Base-by-base conservation (phyloP, 1,284 basidiomycete species). In the Marasmius sp. region DNA sequence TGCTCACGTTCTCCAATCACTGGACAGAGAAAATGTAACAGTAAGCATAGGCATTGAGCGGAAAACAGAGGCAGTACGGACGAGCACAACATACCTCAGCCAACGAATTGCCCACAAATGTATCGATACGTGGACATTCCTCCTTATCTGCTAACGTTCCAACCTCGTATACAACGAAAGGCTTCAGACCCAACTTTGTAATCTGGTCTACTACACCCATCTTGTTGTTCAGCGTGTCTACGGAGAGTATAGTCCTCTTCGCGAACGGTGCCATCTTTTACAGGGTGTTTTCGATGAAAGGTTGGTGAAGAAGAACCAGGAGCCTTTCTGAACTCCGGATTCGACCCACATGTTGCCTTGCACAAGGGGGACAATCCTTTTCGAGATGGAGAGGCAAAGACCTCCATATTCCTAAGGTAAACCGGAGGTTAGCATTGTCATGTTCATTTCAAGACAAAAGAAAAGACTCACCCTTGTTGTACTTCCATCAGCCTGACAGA, bases 291-390 rank as follows among this genome's bases (percentile, higher is more conserved):
- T 94, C 91, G 70, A 89, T 81, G 9, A 90, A 85, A 61, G 87
- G 86, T 58, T 87, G 27, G 94, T 96, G 81, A 98, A 99, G 88
- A 93, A 97, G 86, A 99, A 99, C 75, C 93, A 91, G 74, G 91
- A 94, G 14, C 97, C 97, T 70, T 93, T 92, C 57, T 92, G 87
- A 66, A 94, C 88, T 72, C 97, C 94, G 64, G 89, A 92, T 74
- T 97, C 93, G 52, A 99, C 97, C 97, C 97, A 99, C 81, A 99
- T 93, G 71, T 97, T 95, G 61, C 97, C 97, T 69, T 93, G 89
- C 97, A 99, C 99, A 67, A 99, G 89, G 66, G 91, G 93, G 54
- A 98, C 97, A 18, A 99, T 88, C 0, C 97, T 90, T 71, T 98
- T 95, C 38, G 94, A 96, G 69, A 96, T 95, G 12, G 93, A 95